These are phyloP conservation scores for Talaromyces adpressus DNA, from an alignment of 495 filamentous ascomycete species.

Conservation along the genomic window DNA sequence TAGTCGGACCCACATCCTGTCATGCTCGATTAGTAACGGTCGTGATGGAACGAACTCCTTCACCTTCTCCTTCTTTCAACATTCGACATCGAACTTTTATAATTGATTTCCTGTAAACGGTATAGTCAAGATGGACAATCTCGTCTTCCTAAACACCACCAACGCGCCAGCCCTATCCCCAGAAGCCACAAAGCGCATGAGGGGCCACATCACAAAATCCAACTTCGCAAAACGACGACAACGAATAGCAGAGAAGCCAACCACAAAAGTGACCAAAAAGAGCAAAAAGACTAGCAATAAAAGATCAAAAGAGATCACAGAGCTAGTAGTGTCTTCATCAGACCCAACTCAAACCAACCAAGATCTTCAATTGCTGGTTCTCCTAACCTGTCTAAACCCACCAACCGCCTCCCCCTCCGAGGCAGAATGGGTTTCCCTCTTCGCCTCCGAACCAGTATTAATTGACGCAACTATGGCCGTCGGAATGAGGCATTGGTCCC, in stretches of 20 bases:
- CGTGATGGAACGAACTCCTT: not conserved
- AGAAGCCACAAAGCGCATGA: conserved; percentile 13
- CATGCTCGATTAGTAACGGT: not conserved
- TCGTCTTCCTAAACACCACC: conserved; percentile 1
- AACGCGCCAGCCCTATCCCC: conserved; percentile 13
- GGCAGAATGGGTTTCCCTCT: conserved; percentile 14
- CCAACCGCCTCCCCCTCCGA: conserved; percentile 11
- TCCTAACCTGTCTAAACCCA: conserved; percentile 6
- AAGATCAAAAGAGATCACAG: not conserved
- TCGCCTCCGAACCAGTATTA: conserved; percentile 18
- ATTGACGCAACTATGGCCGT: conserved; percentile 19
- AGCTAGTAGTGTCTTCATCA: not conserved
- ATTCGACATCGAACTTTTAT: not conserved
- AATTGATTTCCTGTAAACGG: not conserved
- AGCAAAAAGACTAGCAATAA: not conserved
- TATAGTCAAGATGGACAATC: not conserved
- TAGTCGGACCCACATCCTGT: not conserved
- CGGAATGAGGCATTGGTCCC: conserved; percentile 13
- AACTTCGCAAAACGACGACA: conserved; percentile 21
- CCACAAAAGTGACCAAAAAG: not conserved
- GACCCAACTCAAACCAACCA: not conserved
- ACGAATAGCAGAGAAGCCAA: not conserved
- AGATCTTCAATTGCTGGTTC: conserved; percentile 8
- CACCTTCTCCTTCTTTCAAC: not conserved
- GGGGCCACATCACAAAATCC: conserved; percentile 17